A percentile compares a stretch with the other conserved stretches of the same genome.
These are phyloP conservation scores for Tricholoma matsutake DNA, from an alignment of 768 basidiomycete genomes.

Conservation along the genomic window DNA sequence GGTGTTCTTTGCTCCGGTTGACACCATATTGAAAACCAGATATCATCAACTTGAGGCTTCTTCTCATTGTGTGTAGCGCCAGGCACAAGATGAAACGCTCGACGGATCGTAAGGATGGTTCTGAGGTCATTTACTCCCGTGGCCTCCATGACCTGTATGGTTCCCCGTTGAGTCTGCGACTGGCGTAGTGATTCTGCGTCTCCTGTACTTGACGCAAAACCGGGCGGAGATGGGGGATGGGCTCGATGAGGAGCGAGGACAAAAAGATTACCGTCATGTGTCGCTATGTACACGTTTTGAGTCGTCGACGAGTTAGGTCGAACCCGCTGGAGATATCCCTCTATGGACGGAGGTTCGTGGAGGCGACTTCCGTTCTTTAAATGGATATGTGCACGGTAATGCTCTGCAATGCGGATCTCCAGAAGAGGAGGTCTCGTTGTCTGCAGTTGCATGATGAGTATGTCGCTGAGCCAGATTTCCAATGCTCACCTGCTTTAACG, in stretches of 20 bases:
- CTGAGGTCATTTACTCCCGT: slow-evolving; percentile 74
- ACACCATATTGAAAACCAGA: slow-evolving; percentile 30
- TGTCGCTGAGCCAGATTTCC: not conserved
- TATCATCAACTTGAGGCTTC: slow-evolving; percentile 28
- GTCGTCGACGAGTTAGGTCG: slow-evolving; percentile 53
- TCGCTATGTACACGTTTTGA: slow-evolving; percentile 64
- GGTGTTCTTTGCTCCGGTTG: slow-evolving; percentile 37
- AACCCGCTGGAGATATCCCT: slow-evolving; percentile 82
- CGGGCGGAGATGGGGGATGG: slow-evolving; percentile 70
- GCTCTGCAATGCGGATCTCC: slow-evolving; percentile 74
- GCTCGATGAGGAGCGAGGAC: slow-evolving; percentile 48
- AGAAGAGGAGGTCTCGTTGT: slow-evolving; percentile 46
- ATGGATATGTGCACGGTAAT: slow-evolving; percentile 50
- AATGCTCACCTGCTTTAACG: slow-evolving; percentile 60
- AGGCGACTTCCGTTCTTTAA: slow-evolving; percentile 47
- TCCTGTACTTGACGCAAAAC: slow-evolving; percentile 30
- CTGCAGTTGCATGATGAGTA: slow-evolving; percentile 16
- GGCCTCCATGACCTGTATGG: slow-evolving; percentile 59
- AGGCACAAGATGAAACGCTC: slow-evolving; percentile 53
- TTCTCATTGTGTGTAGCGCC: slow-evolving; percentile 34
- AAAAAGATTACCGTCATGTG: slow-evolving; percentile 75
- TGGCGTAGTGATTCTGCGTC: slow-evolving; percentile 39
- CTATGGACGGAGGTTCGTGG: slow-evolving; percentile 75
- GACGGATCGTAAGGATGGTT: slow-evolving; percentile 58
- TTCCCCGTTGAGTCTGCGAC: slow-evolving; percentile 59